Evolutionary conservation across 495 filamentous ascomycete genomes (phyloP).

Genomic region (Penicillium diatomitis): DNA sequence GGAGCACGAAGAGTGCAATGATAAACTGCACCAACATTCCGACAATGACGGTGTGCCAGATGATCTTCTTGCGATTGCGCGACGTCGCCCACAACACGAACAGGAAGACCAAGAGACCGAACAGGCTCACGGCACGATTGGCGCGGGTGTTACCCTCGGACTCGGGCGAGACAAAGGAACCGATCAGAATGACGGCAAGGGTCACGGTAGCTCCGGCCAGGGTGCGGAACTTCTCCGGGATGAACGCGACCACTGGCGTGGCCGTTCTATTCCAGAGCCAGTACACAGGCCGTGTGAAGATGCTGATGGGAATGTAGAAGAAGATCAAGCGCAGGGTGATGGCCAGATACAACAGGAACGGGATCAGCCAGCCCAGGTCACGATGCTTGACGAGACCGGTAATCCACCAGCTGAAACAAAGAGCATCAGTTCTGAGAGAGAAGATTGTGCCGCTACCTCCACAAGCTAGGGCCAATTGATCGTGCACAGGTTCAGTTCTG

Average conservation of each 20-base stretch:
- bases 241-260: conserved; percentile 36
- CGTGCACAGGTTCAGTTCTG: background rate
- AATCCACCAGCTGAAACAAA: conserved; percentile 70
- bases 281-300: conserved; percentile 55
- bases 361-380: conserved; percentile 74
- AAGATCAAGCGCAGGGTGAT: conserved; percentile 66
- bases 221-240: conserved; percentile 54
- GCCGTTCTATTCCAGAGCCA: conserved; percentile 58
- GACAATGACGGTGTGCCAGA: conserved; percentile 70
- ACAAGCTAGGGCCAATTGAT: too few relatives aligned
- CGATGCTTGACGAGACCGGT: conserved; percentile 65
- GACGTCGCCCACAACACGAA: conserved; percentile 58
- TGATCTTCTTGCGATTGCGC: conserved; percentile 49
- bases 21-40: conserved; percentile 86
- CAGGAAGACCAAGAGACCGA: conserved; percentile 70
- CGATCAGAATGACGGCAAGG: conserved; percentile 63
- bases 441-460: background rate
- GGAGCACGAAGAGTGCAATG: conserved; percentile 76
- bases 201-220: conserved; percentile 50
- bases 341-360: conserved; percentile 71
- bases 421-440: conserved; percentile 5
- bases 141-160: conserved; percentile 64
- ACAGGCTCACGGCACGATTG: conserved; percentile 70
- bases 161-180: conserved; percentile 62
- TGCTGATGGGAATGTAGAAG: conserved; percentile 58